Evolutionary conservation across 2,329 filamentous ascomycete genomes (phyloP).

Genomic region (Hypoxylon sp.): DNA sequence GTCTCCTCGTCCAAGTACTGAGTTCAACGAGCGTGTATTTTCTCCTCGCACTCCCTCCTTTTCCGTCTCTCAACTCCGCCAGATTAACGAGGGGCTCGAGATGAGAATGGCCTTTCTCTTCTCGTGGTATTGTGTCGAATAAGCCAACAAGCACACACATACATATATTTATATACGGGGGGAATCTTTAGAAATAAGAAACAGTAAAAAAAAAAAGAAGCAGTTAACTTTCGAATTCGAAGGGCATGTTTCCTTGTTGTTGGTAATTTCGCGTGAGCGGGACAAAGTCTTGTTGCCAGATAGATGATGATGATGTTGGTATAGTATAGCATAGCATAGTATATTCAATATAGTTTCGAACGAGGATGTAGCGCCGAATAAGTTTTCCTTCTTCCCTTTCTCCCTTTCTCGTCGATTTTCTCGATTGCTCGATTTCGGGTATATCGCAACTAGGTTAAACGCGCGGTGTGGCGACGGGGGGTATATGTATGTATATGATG

Average conservation of each 20-base stretch:
- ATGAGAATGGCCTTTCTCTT: neutral
- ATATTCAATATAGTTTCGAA: conserved; percentile 21
- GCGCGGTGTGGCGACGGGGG: conserved; percentile 43
- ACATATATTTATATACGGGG: conserved; percentile 17
- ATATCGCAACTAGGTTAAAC: conserved; percentile 33
- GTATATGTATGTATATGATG: conserved; percentile 39
- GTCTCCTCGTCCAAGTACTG: conserved; percentile 12
- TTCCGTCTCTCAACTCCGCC: conserved; percentile 8
- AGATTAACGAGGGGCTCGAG: conserved; percentile 22
- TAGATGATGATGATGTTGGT: conserved; percentile 25
- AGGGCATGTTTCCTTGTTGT: conserved; percentile 13
- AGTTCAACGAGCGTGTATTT: conserved; percentile 24
- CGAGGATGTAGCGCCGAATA: conserved; percentile 22
- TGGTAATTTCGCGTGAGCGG: conserved; percentile 53
- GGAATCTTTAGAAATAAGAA: conserved; percentile 5
- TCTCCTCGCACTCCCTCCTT: conserved; percentile 1
- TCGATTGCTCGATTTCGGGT: conserved; percentile 47
- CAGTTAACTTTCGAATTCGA: conserved; percentile 23
- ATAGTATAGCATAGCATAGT: conserved; percentile 19
- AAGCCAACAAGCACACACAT: conserved; percentile 2
- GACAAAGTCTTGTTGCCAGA: conserved; percentile 48
- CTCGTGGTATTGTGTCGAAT: neutral
- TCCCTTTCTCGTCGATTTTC: conserved; percentile 22
- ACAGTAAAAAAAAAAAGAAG: conserved; percentile 27
- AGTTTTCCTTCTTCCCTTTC: conserved; percentile 15